These are phyloP conservation scores for Xylaria telfairii DNA, from an alignment of 495 filamentous ascomycete genomes.

Conservation along the genomic window DNA sequence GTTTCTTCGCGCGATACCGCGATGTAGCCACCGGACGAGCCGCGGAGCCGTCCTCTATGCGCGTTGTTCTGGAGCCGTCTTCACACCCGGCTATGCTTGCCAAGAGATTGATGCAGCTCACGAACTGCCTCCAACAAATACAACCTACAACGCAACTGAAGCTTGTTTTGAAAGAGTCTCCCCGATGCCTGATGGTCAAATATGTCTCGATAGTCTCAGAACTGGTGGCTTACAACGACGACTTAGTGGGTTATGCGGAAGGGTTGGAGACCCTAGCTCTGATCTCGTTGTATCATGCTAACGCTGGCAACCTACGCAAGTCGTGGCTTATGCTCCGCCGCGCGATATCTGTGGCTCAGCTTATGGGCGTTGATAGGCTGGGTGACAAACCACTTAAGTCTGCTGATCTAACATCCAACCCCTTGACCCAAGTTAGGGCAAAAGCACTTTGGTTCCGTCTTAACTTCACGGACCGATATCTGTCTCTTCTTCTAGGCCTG, in stretches of 20 bases:
- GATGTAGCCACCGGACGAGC: slow-evolving; percentile 36
- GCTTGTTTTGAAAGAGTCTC: slow-evolving; percentile 41
- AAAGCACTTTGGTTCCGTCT: slow-evolving; percentile 43
- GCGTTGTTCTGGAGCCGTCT: slow-evolving; percentile 38
- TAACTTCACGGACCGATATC: slow-evolving; percentile 40
- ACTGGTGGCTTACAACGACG: slow-evolving; percentile 57
- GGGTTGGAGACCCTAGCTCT: slow-evolving; percentile 51
- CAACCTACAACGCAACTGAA: slow-evolving; percentile 33
- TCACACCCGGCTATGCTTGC: slow-evolving; percentile 54
- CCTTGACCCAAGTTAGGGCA: slow-evolving; percentile 30
- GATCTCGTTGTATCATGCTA: slow-evolving; percentile 47
- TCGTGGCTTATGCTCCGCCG: slow-evolving; percentile 52
- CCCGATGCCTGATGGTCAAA: slow-evolving; percentile 38
- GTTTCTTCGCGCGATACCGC: slow-evolving; percentile 35
- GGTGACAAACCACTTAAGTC: slow-evolving; percentile 39
- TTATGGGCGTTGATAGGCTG: slow-evolving; percentile 51
- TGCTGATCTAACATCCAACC: slow-evolving; percentile 35
- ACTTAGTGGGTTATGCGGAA: slow-evolving; percentile 52
- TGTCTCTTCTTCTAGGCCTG: slow-evolving; percentile 50
- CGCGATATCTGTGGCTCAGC: slow-evolving; percentile 49
- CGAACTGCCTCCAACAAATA: slow-evolving; percentile 56
- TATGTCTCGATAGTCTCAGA: slow-evolving; percentile 47
- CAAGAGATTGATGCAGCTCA: slow-evolving; percentile 53
- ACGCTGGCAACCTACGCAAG: slow-evolving; percentile 53
- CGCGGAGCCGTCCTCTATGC: slow-evolving; percentile 35